phyloP scores from a whole-genome alignment of 1,284 basidiomycete species.

The Meira nashicola region DNA sequence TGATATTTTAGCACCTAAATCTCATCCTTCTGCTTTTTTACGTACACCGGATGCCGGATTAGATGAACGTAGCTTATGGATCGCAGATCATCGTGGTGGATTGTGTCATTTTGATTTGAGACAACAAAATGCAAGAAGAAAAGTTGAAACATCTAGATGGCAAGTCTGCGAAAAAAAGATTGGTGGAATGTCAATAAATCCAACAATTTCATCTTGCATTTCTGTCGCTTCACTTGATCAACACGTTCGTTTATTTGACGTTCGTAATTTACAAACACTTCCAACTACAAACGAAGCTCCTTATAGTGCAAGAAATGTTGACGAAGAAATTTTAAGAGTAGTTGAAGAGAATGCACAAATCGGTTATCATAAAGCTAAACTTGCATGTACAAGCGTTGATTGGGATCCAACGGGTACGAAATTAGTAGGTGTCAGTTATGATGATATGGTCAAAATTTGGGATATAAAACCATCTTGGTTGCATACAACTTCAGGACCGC shows the following conservation, averaged over 20 bases:
- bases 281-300: constrained; percentile 26
- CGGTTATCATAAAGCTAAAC: constrained; percentile 22
- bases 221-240: constrained; percentile 48
- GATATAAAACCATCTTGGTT: constrained; percentile 17
- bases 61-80: constrained; percentile 40
- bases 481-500: not conserved
- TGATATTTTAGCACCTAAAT: constrained; percentile 40
- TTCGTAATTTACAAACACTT: constrained; percentile 28
- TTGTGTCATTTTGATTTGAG: constrained; percentile 44
- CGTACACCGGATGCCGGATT: constrained; percentile 26
- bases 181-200: constrained; percentile 48
- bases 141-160: constrained; percentile 25
- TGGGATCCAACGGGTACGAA: constrained; percentile 41
- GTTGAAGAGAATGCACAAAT: constrained; percentile 23
- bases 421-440: constrained; percentile 44
- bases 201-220: constrained; percentile 30
- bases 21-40: constrained; percentile 28
- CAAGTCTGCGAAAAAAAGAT: constrained; percentile 51
- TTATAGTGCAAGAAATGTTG: constrained; percentile 32
- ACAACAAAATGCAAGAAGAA: constrained; percentile 17
- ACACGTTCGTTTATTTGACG: constrained; percentile 45
- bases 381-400: constrained; percentile 47
- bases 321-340: constrained; percentile 24
- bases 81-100: constrained; percentile 49
- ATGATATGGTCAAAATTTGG: constrained; percentile 44